Evolutionary conservation across 2,329 filamentous ascomycete species (phyloP).

Genomic region (Talaromyces sp.): DNA sequence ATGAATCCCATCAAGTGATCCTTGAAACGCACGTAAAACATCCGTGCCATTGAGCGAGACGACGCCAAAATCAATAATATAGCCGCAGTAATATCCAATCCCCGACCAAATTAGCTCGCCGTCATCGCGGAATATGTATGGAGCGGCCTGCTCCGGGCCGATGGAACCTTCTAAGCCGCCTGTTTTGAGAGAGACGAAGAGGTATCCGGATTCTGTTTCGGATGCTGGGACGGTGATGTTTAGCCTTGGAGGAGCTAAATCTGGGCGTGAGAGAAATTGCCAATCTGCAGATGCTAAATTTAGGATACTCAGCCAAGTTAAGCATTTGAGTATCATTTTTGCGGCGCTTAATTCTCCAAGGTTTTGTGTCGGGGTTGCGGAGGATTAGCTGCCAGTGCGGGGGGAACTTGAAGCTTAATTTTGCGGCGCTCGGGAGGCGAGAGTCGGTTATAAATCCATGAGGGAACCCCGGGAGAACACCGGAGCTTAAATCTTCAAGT

Average conservation of each 20-base stretch:
- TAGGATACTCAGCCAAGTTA: not conserved
- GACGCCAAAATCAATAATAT: conserved; percentile 55
- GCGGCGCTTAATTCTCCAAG: not conserved
- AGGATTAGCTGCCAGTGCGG: not conserved
- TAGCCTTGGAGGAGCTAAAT: conserved; percentile 48
- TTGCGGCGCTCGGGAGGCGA: not conserved
- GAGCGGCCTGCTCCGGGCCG: conserved; percentile 49
- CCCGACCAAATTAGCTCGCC: conserved; percentile 63
- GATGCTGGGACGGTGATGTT: conserved; percentile 44
- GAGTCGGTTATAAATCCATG: not conserved
- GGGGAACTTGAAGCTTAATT: not conserved
- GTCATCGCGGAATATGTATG: conserved; percentile 59
- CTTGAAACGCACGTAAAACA: conserved; percentile 58
- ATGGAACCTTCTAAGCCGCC: conserved; percentile 3
- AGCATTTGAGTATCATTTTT: not conserved
- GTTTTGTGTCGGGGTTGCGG: not conserved
- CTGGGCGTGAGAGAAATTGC: conserved; percentile 52
- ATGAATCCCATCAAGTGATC: conserved; percentile 54
- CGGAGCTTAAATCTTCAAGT: too few relatives aligned
- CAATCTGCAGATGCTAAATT: conserved; percentile 41
- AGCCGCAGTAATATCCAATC: conserved; percentile 55
- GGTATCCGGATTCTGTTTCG: conserved; percentile 39
- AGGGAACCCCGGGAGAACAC: not conserved
- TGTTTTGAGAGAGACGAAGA: conserved; percentile 43
- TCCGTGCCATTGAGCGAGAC: conserved; percentile 54